phyloP scores from a whole-genome alignment of 1,139 yeast species.

The Kluyveromyces sp. region DNA sequence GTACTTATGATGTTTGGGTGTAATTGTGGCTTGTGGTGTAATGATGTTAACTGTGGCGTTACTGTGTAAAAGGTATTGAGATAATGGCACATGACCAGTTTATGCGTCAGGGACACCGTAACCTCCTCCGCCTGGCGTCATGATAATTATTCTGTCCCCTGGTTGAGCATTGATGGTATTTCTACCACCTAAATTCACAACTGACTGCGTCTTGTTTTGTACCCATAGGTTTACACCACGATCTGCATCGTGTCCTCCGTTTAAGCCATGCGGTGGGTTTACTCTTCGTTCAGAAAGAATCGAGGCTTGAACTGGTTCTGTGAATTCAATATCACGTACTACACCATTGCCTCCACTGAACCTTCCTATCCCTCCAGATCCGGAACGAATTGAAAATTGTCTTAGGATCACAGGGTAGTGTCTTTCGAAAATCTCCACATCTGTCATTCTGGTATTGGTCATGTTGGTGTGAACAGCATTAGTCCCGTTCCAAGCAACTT shows the following conservation, averaged over 20 bases:
- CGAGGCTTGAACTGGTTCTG: slow-evolving; percentile 47
- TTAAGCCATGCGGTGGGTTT: slow-evolving; percentile 50
- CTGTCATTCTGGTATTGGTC: slow-evolving; percentile 67
- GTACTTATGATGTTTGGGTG: too few species aligned
- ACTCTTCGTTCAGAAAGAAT: slow-evolving; percentile 56
- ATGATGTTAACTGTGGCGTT: background rate
- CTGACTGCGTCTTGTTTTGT: slow-evolving; percentile 20
- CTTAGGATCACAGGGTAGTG: slow-evolving; percentile 54
- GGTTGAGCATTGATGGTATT: slow-evolving; percentile 41
- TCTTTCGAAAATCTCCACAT: slow-evolving; percentile 58
- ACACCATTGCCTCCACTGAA: slow-evolving; percentile 57
- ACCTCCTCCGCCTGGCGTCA: slow-evolving; percentile 53
- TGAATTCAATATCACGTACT: slow-evolving; percentile 52
- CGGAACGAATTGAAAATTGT: slow-evolving; percentile 44
- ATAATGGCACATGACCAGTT: background rate
- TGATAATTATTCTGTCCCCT: slow-evolving; percentile 50
- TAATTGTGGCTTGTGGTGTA: background rate
- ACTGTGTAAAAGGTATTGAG: background rate
- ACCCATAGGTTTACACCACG: slow-evolving; percentile 56
- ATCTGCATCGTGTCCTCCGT: slow-evolving; percentile 52
- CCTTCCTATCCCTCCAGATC: slow-evolving; percentile 53
- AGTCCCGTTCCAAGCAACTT: slow-evolving; percentile 46
- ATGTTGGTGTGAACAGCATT: slow-evolving; percentile 62
- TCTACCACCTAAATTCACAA: slow-evolving; percentile 49
- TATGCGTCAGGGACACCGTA: slow-evolving; percentile 31